Conservation (phyloP, 208 protist genomes). For the Giardia duodenalis region DNA sequence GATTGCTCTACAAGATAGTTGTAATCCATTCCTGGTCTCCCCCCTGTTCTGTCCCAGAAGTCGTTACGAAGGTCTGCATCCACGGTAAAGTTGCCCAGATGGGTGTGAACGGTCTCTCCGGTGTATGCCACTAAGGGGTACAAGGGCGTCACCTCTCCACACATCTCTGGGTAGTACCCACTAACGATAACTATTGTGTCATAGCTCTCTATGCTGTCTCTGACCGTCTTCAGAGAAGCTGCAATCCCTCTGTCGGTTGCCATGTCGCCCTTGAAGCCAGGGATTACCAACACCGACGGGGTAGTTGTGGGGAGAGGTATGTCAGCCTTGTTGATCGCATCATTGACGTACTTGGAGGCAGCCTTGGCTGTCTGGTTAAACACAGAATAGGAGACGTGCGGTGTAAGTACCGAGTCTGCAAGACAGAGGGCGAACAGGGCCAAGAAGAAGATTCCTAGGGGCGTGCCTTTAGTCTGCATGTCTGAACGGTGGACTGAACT, state of each 20-base stretch:
- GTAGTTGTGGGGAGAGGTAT: neutral
- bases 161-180: conserved; percentile 8
- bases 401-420: neutral
- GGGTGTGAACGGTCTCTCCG: neutral
- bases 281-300: conserved; percentile 15
- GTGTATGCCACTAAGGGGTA: neutral
- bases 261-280: neutral
- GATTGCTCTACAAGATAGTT: neutral
- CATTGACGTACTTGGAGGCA: neutral
- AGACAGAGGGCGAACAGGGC: neutral
- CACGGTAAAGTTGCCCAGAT: neutral
- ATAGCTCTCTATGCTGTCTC: neutral
- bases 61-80: neutral
- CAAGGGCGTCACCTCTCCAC: neutral
- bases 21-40: too few relatives aligned
- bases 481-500: too few relatives aligned
- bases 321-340: neutral
- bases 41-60: neutral
- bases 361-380: neutral
- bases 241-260: conserved; percentile 21
- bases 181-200: conserved; percentile 17
- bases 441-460: neutral
- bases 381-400: neutral
- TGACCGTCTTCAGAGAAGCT: neutral
- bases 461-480: too few relatives aligned